Base-by-base conservation (phyloP, 2,329 filamentous ascomycete genomes). In the Colletotrichum sp. region DNA sequence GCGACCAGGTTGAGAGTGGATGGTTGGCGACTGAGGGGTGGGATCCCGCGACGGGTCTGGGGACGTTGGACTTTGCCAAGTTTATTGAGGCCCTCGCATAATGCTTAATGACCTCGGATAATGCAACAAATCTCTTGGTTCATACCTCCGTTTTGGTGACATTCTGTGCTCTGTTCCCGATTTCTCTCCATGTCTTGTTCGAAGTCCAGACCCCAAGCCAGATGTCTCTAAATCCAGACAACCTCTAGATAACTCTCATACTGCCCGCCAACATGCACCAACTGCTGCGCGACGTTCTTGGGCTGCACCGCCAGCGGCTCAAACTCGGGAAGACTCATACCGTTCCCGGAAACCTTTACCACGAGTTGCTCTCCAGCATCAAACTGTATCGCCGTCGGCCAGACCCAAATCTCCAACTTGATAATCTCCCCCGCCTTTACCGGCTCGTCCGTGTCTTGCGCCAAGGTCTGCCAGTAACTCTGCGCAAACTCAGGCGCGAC, bases 11-110 rank as follows among this genome's bases (percentile, higher is more conserved):
- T 48, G 58, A 73, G 32, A 56, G n/a, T 9, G 73, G 70, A 13
- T 68, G 65, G 62, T n/a, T n/a, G 43, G 71, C 65, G 3, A 70
- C 60, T 6, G 21, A 30, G 18, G 64, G 61, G 18, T 67, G 66
- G 74, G 55, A 76, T 67, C 36, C 58, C 6, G 71, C 61, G 24
- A 55, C 28, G 16, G 74, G 71, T 18, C 52, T 76, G 6, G 71
- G 55, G 9, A 70, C 66, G 0, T 56, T 75, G 24, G 43, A 67
- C 52, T 76, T 71, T 66, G 52, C 26, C 66, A 64, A 67, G 38
- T 64, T 71, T 7, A 55, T 67, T 5, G 30, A 62, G 30, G 24
- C 55, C 16, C n/a, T 66, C 12, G 68, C 26, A 30, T 62, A 56
- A 21, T 55, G 2, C 1, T 18, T 34, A 9, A 26, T 28, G 12